Evolutionary conservation across 495 filamentous ascomycete genomes (phyloP), one percentile per base, ranked within the genome.

Genomic region (Lasiosphaeriaceae sp.): DNA sequence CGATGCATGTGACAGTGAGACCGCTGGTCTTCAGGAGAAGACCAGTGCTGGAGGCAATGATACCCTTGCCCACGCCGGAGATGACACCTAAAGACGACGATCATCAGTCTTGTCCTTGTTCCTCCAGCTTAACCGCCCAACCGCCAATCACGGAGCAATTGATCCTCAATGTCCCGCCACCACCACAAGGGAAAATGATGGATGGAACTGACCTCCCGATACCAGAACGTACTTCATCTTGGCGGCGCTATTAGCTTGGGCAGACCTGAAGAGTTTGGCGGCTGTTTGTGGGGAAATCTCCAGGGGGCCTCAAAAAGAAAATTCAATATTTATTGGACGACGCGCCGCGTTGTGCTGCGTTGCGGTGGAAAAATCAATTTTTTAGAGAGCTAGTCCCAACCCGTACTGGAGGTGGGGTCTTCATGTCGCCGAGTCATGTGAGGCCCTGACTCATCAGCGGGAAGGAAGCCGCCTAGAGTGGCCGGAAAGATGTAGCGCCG

Each of bases 201-300:
- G 6, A 44, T 39, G 52, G 20, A 47, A 48, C 37, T 53, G 11
- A 50, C 87, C 88, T 81, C 89, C 89, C 58, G 86, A 89, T 31
- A 92, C 89, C 46, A 93, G 76, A 71, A 92, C 86, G 75, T 90
- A 90, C 76, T 92, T 90, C 87, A 91, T 92, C 57, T 75, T 84
- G 72, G 56, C 68, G 54, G 41, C 26, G 26, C 4, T 31, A 9
- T 31, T 31, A 31, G 26, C 26, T 31, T 31, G 7, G 19, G 2
- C 29, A 22, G 26, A 9, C 26, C 26, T 31, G 26, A 31, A 4
- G 26, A n/a, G 44, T 6, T 22, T 47, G 50, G 50, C 39, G 16
- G 31, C 29, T 16, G 34, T 19, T 34, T 34, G 12, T 19, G 20
- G n/a, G 50, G 17, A 16, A 22, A 21, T n/a, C 19, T 26, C 31